These are phyloP conservation scores for Paracamarosporium sp. DNA, from an alignment of 2,329 filamentous ascomycete genomes.

Conservation along the genomic window DNA sequence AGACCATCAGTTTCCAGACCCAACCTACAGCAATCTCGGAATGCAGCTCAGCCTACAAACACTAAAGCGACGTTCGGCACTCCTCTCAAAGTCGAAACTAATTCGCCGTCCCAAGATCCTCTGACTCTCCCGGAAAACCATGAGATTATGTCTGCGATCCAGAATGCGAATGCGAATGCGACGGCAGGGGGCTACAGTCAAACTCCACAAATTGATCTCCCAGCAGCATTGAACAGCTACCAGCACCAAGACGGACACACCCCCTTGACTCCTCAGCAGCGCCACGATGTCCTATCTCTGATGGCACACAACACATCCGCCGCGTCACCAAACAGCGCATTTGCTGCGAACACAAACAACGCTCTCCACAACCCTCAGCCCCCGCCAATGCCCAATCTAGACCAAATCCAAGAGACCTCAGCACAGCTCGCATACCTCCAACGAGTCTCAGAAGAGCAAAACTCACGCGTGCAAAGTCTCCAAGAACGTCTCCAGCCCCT, in stretches of 20 bases:
- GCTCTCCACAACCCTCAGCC: slow-evolving; percentile 63
- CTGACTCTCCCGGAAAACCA: slow-evolving; percentile 49
- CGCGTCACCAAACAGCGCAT: slow-evolving; percentile 30
- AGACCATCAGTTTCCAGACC: slow-evolving; percentile 33
- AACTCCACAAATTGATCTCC: slow-evolving; percentile 53
- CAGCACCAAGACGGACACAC: slow-evolving; percentile 54
- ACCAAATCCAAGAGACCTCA: slow-evolving; percentile 71
- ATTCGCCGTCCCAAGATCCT: slow-evolving; percentile 43
- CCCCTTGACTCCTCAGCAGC: slow-evolving; percentile 56
- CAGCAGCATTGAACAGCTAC: slow-evolving; percentile 55
- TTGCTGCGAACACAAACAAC: slow-evolving; percentile 56
- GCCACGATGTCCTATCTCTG: slow-evolving; percentile 55
- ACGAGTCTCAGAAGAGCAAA: slow-evolving; percentile 79
- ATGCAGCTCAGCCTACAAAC: slow-evolving; percentile 15
- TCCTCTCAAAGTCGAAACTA: slow-evolving; percentile 50
- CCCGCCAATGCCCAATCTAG: slow-evolving; percentile 63
- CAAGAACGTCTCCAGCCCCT: slow-evolving; percentile 77
- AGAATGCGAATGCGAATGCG: slow-evolving; percentile 50
- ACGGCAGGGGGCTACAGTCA: slow-evolving; percentile 29
- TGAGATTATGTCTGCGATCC: slow-evolving; percentile 60
- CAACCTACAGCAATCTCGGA: slow-evolving; percentile 22
- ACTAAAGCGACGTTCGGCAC: slow-evolving; percentile 16
- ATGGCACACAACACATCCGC: slow-evolving; percentile 56
- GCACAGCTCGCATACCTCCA: slow-evolving; percentile 80
- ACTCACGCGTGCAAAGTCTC: slow-evolving; percentile 76